A percentile compares a stretch with the other conserved stretches of the same genome.
Evolutionary conservation across 768 basidiomycete species (phyloP).

Genomic region (Suillus luteus): DNA sequence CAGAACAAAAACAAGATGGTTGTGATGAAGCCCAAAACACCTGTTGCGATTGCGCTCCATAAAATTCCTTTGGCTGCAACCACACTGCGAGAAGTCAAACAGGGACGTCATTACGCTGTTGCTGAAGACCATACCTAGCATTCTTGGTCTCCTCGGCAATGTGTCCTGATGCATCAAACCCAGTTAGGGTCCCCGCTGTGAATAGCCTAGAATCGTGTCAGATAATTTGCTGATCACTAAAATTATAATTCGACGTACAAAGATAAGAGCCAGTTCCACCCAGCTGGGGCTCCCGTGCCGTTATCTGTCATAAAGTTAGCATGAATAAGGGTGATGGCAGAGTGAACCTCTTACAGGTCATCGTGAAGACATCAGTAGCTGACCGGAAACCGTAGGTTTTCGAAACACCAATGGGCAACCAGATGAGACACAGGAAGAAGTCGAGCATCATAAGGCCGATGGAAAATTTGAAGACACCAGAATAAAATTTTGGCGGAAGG

Average conservation of each 20-base stretch:
- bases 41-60: constrained; percentile 74
- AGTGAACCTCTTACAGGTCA: constrained; percentile 66
- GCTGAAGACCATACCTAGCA: constrained; percentile 48
- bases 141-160: constrained; percentile 89
- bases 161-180: constrained; percentile 89
- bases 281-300: constrained; percentile 82
- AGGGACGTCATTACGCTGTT: neutral
- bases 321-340: constrained; percentile 10
- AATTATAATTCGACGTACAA: constrained; percentile 52
- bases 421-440: constrained; percentile 85
- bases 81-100: constrained; percentile 44
- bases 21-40: constrained; percentile 75
- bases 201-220: constrained; percentile 71
- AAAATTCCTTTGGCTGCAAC: constrained; percentile 84
- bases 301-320: constrained; percentile 56
- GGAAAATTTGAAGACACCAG: constrained; percentile 75
- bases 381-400: constrained; percentile 88
- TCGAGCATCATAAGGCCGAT: constrained; percentile 78
- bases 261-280: constrained; percentile 91
- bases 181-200: constrained; percentile 85
- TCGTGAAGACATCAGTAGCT: constrained; percentile 81
- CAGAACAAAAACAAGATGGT: constrained; percentile 85
- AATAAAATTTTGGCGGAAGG: constrained; percentile 75
- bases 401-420: constrained; percentile 90
- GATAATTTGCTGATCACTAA: neutral